Percentiles rank a stretch among this genome's conserved stretches.
phyloP scores from a whole-genome alignment of 2,329 filamentous ascomycete genomes.

The Calonectria leucothoes region DNA sequence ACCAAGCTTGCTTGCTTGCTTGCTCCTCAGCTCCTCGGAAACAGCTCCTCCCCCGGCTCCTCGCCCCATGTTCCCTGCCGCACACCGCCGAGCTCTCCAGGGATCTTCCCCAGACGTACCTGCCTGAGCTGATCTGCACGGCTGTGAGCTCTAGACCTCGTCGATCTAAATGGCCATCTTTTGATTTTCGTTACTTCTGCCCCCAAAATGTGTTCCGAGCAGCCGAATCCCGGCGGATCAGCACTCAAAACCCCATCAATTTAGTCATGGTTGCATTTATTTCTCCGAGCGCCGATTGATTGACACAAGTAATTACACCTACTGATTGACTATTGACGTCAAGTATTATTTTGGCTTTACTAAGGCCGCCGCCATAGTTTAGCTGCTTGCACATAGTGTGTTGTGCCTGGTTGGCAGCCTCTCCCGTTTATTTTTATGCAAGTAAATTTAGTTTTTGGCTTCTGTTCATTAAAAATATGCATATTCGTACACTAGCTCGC shows the following conservation, averaged over 20 bases:
- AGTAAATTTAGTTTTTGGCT: no score
- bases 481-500: background rate
- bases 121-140: background rate
- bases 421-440: background rate
- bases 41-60: no score
- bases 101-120: conserved; percentile 1
- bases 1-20: no score
- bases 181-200: no score
- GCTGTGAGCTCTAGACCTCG: background rate
- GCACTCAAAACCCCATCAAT: background rate
- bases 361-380: no score
- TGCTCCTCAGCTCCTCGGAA: background rate
- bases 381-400: no score
- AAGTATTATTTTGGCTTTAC: background rate
- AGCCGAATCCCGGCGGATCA: background rate
- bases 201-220: background rate
- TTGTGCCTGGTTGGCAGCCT: background rate
- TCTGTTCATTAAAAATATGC: background rate
- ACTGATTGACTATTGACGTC: background rate
- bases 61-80: no score
- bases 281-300: background rate
- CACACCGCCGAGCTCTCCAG: background rate
- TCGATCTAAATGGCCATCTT: background rate
- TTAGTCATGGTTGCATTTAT: background rate
- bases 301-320: background rate